Evolutionary conservation across 805 yeast genomes (phyloP).

Genomic region (Kodamaea restingae): DNA sequence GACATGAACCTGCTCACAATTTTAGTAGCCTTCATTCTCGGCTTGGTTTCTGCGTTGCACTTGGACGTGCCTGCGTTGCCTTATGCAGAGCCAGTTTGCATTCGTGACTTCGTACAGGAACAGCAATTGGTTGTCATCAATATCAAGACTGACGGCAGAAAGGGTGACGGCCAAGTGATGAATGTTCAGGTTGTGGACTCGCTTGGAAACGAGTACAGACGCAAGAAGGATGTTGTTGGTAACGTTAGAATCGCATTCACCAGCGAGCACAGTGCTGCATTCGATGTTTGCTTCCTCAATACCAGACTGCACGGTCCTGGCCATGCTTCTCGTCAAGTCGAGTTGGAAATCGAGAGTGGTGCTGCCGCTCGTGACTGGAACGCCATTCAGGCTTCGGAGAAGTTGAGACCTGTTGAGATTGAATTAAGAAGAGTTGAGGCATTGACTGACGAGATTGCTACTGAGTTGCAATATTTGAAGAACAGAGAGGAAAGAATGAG

Average conservation of each 20-base stretch:
- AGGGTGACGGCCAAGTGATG: constrained; percentile 85
- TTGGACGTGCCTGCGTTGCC: constrained; percentile 50
- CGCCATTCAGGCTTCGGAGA: constrained; percentile 86
- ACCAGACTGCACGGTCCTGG: constrained; percentile 15
- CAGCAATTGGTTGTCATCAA: constrained; percentile 87
- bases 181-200: constrained; percentile 67
- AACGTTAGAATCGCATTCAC: constrained; percentile 76
- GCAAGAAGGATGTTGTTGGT: constrained; percentile 74
- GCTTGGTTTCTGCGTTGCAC: constrained; percentile 40
- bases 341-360: constrained; percentile 90
- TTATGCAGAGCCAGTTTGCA: constrained; percentile 63
- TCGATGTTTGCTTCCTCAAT: constrained; percentile 90
- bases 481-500: constrained; percentile 88
- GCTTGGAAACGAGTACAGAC: constrained; percentile 75
- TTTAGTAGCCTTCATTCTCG: constrained; percentile 16
- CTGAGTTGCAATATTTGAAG: constrained; percentile 79
- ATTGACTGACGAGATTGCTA: constrained; percentile 73
- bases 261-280: constrained; percentile 73
- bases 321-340: constrained; percentile 59
- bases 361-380: constrained; percentile 98
- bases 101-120: constrained; percentile 84
- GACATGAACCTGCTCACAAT: constrained; percentile 13
- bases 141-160: constrained; percentile 65
- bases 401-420: constrained; percentile 88
- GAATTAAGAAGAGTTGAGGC: constrained; percentile 86